These are phyloP conservation scores for Talaromyces islandicus DNA, from an alignment of 2,329 filamentous ascomycete genomes.

Conservation along the genomic window DNA sequence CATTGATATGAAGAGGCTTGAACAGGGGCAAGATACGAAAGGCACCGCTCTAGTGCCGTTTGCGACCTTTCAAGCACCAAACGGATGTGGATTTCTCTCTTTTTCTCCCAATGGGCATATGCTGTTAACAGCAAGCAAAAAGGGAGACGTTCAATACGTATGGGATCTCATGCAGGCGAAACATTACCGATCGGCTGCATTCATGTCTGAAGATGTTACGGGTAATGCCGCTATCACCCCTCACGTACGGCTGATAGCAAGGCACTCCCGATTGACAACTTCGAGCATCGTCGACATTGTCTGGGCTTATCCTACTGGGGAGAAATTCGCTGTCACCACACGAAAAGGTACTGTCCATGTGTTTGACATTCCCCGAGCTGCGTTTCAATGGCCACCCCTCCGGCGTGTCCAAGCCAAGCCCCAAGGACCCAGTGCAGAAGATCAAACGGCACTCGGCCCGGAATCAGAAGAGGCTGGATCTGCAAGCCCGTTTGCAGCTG, in stretches of 20 bases:
- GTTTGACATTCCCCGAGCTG: constrained; percentile 74
- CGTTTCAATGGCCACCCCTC: constrained; percentile 80
- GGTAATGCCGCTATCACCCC: constrained; percentile 16
- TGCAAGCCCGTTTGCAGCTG: constrained; percentile 56
- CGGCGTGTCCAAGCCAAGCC: constrained; percentile 40
- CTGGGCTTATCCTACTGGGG: constrained; percentile 76
- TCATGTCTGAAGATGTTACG: constrained; percentile 29
- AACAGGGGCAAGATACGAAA: constrained; percentile 32
- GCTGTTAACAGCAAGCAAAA: constrained; percentile 43
- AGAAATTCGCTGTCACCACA: constrained; percentile 82
- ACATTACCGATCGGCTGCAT: constrained; percentile 33
- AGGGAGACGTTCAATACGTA: constrained; percentile 45
- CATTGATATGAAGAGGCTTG: constrained; percentile 39
- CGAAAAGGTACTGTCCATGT: constrained; percentile 94
- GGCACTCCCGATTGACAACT: constrained; percentile 86
- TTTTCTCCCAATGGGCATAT: constrained; percentile 43
- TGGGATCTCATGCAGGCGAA: constrained; percentile 46
- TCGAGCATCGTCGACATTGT: constrained; percentile 84
- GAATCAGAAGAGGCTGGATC: constrained; percentile 34
- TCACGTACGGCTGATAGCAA: constrained; percentile 72
- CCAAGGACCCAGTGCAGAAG: constrained; percentile 30
- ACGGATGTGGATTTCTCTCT: constrained; percentile 46
- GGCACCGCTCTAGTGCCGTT: constrained; percentile 29
- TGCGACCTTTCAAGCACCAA: constrained; percentile 42
- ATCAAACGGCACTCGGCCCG: constrained; percentile 27